These are phyloP conservation scores for Porogramme epimiltina DNA, from an alignment of 1,284 basidiomycete species.

Conservation along the genomic window DNA sequence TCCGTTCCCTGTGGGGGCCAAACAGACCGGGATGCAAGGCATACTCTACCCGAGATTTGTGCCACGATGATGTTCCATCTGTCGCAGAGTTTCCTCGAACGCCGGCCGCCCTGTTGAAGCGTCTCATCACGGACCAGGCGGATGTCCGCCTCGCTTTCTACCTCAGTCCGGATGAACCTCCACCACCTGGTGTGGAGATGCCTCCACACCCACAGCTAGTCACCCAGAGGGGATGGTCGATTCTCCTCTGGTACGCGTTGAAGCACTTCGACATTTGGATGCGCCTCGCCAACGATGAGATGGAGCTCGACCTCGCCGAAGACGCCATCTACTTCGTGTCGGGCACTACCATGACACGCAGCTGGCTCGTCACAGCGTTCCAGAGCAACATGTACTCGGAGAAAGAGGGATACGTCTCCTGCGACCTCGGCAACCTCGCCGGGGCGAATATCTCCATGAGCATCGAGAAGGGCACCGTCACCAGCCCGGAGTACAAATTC, in stretches of 20 bases:
- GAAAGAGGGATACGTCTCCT: background rate
- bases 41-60: background rate
- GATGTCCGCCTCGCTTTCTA: conserved; percentile 66
- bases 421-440: background rate
- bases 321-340: conserved; percentile 9
- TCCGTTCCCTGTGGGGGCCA: conserved; percentile 72
- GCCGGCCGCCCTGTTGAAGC: conserved; percentile 64
- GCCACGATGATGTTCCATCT: conserved; percentile 1
- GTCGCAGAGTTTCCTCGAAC: conserved; percentile 66
- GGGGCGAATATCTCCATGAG: background rate
- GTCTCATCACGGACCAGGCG: conserved; percentile 72
- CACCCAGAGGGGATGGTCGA: conserved; percentile 65
- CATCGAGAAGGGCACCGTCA: background rate
- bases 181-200: conserved; percentile 45
- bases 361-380: conserved; percentile 15
- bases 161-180: conserved; percentile 44
- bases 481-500: conserved; percentile 1
- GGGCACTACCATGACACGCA: conserved; percentile 5
- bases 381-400: background rate
- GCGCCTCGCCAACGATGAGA: background rate
- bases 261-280: conserved; percentile 6
- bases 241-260: conserved; percentile 72
- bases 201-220: conserved; percentile 56
- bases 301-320: background rate
- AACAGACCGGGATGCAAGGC: conserved; percentile 73